Evolutionary conservation across 345 rosid genomes (phyloP).

Genomic region (Eucalyptus regnans): DNA sequence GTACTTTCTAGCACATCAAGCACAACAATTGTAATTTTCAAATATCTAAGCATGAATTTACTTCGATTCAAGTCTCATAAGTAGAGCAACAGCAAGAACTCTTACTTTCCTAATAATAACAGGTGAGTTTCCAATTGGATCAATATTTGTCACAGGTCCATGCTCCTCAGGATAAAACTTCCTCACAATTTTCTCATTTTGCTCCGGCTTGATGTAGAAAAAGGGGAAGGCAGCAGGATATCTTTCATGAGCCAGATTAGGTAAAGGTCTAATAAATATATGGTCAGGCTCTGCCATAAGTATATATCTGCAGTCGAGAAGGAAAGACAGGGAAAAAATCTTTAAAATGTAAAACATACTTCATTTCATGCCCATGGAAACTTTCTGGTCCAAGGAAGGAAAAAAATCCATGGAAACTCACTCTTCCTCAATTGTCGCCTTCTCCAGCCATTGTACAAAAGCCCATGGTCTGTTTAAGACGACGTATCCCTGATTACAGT

Average conservation of each 20-base stretch:
- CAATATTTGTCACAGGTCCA: conserved; percentile 35
- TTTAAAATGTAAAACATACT: neutral
- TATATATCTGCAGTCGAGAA: conserved; percentile 19
- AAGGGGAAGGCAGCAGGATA: conserved; percentile 37
- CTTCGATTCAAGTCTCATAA: neutral
- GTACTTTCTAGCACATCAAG: neutral
- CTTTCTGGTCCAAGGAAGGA: neutral
- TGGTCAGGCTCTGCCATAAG: conserved; percentile 55
- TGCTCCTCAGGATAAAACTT: conserved; percentile 30
- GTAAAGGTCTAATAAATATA: conserved; percentile 30
- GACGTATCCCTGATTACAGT: conserved; percentile 65
- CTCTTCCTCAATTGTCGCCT: conserved; percentile 87
- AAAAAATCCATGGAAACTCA: conserved; percentile 19
- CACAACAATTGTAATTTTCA: neutral
- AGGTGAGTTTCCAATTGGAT: conserved; percentile 46
- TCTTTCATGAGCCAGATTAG: conserved; percentile 28
- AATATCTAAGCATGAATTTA: neutral
- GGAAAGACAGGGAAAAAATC: neutral
- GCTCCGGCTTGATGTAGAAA: conserved; percentile 36
- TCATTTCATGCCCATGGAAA: neutral
- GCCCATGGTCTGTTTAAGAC: conserved; percentile 99
- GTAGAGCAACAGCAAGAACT: neutral
- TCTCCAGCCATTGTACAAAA: conserved; percentile 93
- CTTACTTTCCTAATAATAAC: conserved; percentile 37
- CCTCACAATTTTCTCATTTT: conserved; percentile 20